Evolutionary conservation across 2,329 filamentous ascomycete genomes (phyloP).

Genomic region (Fusarium sp.): DNA sequence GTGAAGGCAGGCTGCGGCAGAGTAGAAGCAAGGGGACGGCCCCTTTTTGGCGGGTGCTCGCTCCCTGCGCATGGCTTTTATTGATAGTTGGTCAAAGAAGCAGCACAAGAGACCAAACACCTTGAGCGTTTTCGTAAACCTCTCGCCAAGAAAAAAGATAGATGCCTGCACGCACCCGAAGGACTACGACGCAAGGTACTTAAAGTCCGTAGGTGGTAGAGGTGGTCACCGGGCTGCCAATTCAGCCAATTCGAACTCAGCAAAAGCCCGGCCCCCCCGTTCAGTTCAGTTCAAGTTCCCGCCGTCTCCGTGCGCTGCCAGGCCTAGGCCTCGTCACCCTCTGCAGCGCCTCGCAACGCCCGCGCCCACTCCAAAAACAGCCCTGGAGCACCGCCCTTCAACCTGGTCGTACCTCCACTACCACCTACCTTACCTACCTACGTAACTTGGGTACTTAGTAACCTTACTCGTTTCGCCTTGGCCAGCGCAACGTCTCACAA

Average conservation of each 20-base stretch:
- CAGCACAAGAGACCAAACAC: neutral
- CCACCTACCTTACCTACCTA: neutral
- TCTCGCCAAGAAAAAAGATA: slow-evolving; percentile 5
- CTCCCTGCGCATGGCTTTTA: neutral
- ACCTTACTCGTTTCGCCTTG: slow-evolving; percentile 45
- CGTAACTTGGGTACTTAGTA: slow-evolving; percentile 8
- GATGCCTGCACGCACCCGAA: neutral
- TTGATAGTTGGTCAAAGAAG: slow-evolving; percentile 3
- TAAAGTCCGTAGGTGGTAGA: neutral
- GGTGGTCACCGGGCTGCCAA: neutral
- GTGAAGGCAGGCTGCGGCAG: neutral
- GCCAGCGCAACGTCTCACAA: slow-evolving; percentile 44
- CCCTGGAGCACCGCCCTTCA: slow-evolving; percentile 18
- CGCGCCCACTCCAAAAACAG: slow-evolving; percentile 15
- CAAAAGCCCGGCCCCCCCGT: slow-evolving; percentile 28
- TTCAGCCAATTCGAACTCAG: slow-evolving; percentile 18
- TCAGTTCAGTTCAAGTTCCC: slow-evolving; percentile 7
- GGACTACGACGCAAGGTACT: neutral
- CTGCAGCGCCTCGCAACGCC: slow-evolving; percentile 25
- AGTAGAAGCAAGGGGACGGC: neutral
- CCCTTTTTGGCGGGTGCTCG: neutral
- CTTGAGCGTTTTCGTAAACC: neutral
- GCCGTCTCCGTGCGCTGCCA: slow-evolving; percentile 28
- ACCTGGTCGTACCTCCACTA: slow-evolving; percentile 26
- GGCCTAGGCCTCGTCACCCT: slow-evolving; percentile 6